Conservation (phyloP, 164 flowering plant species). For the Berberis vulgaris region DNA sequence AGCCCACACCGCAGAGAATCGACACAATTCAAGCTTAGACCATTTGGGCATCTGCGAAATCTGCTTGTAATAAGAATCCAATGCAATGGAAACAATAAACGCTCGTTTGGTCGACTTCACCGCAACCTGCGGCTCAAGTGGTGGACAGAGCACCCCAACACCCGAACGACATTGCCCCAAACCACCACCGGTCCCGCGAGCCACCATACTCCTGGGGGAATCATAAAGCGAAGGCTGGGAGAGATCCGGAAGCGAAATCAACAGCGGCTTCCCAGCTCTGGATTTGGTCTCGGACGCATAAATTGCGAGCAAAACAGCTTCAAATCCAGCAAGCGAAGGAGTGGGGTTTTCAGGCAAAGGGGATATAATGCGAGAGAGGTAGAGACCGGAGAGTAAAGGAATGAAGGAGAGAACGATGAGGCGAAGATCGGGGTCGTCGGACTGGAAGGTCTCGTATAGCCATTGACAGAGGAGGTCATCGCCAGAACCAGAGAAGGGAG, state of each 20-base stretch:
- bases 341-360: conserved; percentile 19
- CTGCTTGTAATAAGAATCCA: conserved; percentile 68
- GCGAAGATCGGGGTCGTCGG: conserved; percentile 76
- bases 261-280: conserved; percentile 62
- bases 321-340: conserved; percentile 71
- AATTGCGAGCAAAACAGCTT: conserved; percentile 70
- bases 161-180: conserved; percentile 7
- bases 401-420: conserved; percentile 76
- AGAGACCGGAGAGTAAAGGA: conserved; percentile 60
- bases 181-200: background rate
- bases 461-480: conserved; percentile 88
- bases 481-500: conserved; percentile 63
- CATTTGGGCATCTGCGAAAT: conserved; percentile 81
- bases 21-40: conserved; percentile 77
- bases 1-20: conserved; percentile 62
- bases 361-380: conserved; percentile 58
- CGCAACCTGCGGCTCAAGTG: conserved; percentile 79
- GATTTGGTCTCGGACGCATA: conserved; percentile 60
- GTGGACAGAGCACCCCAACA: conserved; percentile 36
- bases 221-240: conserved; percentile 85
- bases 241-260: conserved; percentile 65
- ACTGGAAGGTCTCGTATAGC: conserved; percentile 87
- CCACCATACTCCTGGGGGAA: conserved; percentile 31
- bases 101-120: conserved; percentile 88
- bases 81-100: conserved; percentile 54